Evolutionary conservation across 495 filamentous ascomycete genomes (phyloP).

Genomic region (Staphylotrichum tortipilum): DNA sequence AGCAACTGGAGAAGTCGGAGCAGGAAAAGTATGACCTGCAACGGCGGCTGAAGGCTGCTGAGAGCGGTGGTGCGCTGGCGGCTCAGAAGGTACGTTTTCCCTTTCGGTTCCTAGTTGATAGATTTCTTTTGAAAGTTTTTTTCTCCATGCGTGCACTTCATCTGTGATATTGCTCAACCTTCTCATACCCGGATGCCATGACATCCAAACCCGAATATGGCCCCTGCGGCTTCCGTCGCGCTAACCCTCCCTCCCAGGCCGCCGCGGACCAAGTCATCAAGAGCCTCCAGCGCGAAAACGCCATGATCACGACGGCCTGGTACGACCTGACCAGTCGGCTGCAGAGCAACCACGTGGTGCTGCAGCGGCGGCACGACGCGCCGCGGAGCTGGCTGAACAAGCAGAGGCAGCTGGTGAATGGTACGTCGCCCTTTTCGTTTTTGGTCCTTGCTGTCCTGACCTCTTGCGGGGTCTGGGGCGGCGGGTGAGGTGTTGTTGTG

Average conservation of each 20-base stretch:
- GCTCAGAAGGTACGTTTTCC: conserved; percentile 39
- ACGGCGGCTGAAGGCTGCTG: conserved; percentile 37
- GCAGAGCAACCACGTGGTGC: conserved; percentile 79
- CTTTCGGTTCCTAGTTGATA: too few relatives aligned
- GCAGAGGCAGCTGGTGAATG: conserved; percentile 68
- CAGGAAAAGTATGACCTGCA: conserved; percentile 41
- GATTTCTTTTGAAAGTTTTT: too few relatives aligned
- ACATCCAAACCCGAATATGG: not conserved
- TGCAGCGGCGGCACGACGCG: conserved; percentile 64
- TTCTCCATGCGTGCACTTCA: too few relatives aligned
- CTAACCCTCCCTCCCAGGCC: conserved; percentile 26
- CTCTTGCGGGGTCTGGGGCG: too few relatives aligned
- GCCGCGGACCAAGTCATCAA: conserved; percentile 55
- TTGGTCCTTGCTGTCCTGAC: too few relatives aligned
- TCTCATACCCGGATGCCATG: too few relatives aligned
- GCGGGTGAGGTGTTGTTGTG: too few relatives aligned
- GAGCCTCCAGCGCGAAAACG: conserved; percentile 71
- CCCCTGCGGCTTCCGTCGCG: not conserved
- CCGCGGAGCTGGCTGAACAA: conserved; percentile 86
- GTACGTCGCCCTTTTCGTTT: conserved; percentile 21
- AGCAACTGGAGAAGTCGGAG: conserved; percentile 45
- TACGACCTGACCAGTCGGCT: conserved; percentile 77
- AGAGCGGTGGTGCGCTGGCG: conserved; percentile 34
- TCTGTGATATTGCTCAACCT: too few relatives aligned
- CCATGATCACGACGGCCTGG: conserved; percentile 81